Evolutionary conservation across 1,284 basidiomycete genomes (phyloP), one percentile per base, ranked within the genome.

Genomic region (Boletellus deceptivus): DNA sequence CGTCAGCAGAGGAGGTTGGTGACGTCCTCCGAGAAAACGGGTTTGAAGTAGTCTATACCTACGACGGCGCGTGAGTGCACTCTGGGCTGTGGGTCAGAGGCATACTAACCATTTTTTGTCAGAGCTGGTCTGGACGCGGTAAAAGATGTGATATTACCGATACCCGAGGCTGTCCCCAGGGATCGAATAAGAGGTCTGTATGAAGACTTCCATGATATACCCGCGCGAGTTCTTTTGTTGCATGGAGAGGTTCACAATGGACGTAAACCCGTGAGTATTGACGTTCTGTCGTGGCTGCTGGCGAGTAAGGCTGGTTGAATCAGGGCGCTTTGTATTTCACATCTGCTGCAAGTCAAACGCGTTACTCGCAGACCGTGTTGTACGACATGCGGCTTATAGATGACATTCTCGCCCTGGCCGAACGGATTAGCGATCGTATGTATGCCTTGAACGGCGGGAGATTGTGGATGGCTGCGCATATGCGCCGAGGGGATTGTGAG

Each of bases 401-500:
- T 8, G 49, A 55, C n/a, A 49, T 77, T 4, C 50, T 65, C 5
- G 53, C 59, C 1, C 58, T 78, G 38, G 72, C 72, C 2, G 61
- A 62, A 31, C 53, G 50, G 13, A 53, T 77, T 31, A 65, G 57
- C 16, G 25, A 59, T 6, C 69, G 73, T 14, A 74, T 77, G 72
- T 50, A 52, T 2, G 57, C 65, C 31, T 34, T 59, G 29, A 69
- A 62, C 11, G 61, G 47, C 0, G 75, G 75, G 4, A 61, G 75
- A 16, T 62, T 70, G 41, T 77, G 77, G 77, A 67, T 75, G 62
- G 71, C 70, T 29, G 73, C 71, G 3, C 77, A 77, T 34, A 76
- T 79, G 75, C 70, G 75, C 24, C 64, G 75, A 33, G 76, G 77
- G 2, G 77, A 76, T 46, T 77, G 70, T 73, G 51, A 61, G 71